phyloP scores from a whole-genome alignment of 345 rosid genomes.

The Eucalyptus decipiens region DNA sequence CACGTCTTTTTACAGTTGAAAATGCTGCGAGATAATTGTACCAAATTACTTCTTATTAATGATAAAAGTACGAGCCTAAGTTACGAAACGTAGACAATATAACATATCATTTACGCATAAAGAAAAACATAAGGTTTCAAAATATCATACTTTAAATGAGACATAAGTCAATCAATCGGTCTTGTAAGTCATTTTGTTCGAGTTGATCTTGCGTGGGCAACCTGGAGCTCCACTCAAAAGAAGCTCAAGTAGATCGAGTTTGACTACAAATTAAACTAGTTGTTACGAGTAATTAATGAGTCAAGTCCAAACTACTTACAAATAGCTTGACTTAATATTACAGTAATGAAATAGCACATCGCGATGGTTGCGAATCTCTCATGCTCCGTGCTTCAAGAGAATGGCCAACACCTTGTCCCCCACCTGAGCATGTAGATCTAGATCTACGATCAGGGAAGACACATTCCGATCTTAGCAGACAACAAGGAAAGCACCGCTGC shows the following conservation, averaged over 20 bases:
- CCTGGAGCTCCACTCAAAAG: not conserved
- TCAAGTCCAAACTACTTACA: not conserved
- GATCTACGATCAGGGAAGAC: not conserved
- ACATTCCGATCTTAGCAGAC: not conserved
- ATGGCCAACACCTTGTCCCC: not conserved
- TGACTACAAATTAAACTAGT: not conserved
- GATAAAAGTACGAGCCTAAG: not conserved
- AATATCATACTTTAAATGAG: not conserved
- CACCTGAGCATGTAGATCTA: not conserved
- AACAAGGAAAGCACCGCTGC: not conserved
- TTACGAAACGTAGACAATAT: not conserved
- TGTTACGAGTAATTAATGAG: not conserved
- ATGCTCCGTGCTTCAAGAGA: not conserved
- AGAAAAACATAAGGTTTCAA: not conserved
- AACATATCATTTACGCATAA: not conserved
- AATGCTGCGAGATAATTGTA: not conserved
- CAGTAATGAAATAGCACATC: not conserved
- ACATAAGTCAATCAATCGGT: not conserved
- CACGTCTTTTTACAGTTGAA: not conserved
- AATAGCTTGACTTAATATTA: not conserved
- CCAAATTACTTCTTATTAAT: not conserved
- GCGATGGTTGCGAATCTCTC: fast-evolving
- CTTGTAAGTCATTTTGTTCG: not conserved
- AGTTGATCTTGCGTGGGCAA: not conserved
- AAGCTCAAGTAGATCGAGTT: not conserved